Evolutionary conservation across 495 filamentous ascomycete genomes (phyloP).

Genomic region (Hyaloscypha bicolor): DNA sequence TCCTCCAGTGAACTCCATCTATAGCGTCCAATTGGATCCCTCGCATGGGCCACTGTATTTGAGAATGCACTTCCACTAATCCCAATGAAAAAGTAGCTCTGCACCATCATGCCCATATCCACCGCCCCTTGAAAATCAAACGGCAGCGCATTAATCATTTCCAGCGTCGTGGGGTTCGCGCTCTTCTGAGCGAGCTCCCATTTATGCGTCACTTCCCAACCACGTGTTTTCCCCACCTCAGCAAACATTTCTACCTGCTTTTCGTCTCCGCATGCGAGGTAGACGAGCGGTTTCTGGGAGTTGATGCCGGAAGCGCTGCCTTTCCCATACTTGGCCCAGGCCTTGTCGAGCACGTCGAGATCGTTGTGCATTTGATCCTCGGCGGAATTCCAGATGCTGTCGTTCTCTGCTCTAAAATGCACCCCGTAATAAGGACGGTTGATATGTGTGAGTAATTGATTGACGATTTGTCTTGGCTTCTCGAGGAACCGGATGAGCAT

Average conservation of each 20-base stretch:
- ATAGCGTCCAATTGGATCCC: conserved; percentile 33
- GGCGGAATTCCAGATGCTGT: conserved; percentile 31
- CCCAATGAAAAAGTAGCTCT: conserved; percentile 31
- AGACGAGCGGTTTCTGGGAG: conserved; percentile 26
- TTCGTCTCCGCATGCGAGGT: conserved; percentile 34
- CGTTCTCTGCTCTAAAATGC: conserved; percentile 33
- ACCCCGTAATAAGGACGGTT: conserved; percentile 29
- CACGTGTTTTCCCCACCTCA: conserved; percentile 21
- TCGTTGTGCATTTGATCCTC: conserved; percentile 32
- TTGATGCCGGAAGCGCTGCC: background rate
- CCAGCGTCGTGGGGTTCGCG: conserved; percentile 6
- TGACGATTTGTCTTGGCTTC: conserved; percentile 16
- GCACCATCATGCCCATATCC: conserved; percentile 34
- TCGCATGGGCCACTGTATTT: conserved; percentile 29
- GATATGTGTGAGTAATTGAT: conserved; percentile 11
- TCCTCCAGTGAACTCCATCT: conserved; percentile 24
- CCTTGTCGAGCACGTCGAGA: conserved; percentile 32
- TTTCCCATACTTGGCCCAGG: conserved; percentile 23
- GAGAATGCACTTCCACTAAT: conserved; percentile 34
- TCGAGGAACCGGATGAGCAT: conserved; percentile 27
- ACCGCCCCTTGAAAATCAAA: conserved; percentile 36
- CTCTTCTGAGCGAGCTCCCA: conserved; percentile 22
- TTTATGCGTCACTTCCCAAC: conserved; percentile 37
- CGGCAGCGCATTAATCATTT: conserved; percentile 26
- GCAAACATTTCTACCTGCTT: conserved; percentile 31